Evolutionary conservation across 352 stramenopile species (phyloP).

Genomic region (Globisporangium camurandrum): DNA sequence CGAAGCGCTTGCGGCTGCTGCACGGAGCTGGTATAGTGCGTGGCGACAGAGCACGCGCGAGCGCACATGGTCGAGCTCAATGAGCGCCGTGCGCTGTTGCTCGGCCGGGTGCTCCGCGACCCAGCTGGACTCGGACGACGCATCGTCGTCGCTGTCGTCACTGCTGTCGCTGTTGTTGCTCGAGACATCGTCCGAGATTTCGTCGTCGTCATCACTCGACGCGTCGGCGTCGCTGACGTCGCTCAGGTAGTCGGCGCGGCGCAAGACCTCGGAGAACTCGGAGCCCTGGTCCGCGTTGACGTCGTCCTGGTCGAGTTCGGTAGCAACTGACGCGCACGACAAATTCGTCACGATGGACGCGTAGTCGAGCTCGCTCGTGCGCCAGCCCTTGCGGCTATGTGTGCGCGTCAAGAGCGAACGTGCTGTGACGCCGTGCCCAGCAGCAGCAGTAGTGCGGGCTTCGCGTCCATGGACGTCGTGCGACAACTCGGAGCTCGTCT

Average conservation of each 20-base stretch:
- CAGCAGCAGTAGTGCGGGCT: too few species aligned
- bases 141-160: not conserved
- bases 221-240: constrained; percentile 17
- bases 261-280: constrained; percentile 46
- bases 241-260: constrained; percentile 40
- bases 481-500: constrained; percentile 28
- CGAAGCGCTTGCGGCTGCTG: not conserved
- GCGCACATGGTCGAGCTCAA: constrained; percentile 6
- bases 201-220: not conserved
- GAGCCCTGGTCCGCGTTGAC: constrained; percentile 41
- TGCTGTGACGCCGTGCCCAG: not conserved
- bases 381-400: not conserved
- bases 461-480: too few species aligned
- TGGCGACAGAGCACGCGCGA: constrained; percentile 20
- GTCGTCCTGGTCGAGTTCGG: constrained; percentile 25
- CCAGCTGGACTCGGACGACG: not conserved
- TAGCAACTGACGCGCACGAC: constrained; percentile 15
- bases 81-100: not conserved
- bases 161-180: not conserved
- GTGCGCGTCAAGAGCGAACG: not conserved
- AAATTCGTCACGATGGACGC: constrained; percentile 25
- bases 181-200: not conserved
- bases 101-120: not conserved
- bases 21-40: constrained; percentile 13
- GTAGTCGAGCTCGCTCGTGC: constrained; percentile 35